Evolutionary conservation across 1,284 basidiomycete genomes (phyloP).

Genomic region (Puccinia triticina): DNA sequence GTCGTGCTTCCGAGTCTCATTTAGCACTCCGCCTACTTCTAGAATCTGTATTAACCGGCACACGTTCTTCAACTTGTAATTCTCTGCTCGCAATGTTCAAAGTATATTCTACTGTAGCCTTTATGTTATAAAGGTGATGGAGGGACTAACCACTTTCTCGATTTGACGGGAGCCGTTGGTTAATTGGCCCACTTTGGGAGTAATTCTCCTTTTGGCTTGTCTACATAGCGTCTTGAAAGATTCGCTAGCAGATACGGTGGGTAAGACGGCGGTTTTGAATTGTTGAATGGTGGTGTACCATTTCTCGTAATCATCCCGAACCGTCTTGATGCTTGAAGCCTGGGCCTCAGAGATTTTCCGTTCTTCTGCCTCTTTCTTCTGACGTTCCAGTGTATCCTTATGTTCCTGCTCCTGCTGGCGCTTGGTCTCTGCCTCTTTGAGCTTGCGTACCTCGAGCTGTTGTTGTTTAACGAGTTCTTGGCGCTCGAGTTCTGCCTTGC

Average conservation of each 20-base stretch:
- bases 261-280: constrained; percentile 76
- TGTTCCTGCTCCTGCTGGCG: constrained; percentile 12
- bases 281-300: constrained; percentile 46
- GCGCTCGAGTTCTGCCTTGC: constrained; percentile 36
- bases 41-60: constrained; percentile 32
- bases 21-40: constrained; percentile 29
- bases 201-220: constrained; percentile 77
- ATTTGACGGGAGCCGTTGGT: constrained; percentile 78
- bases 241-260: constrained; percentile 70
- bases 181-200: constrained; percentile 86
- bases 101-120: constrained; percentile 56
- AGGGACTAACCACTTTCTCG: constrained; percentile 69
- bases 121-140: constrained; percentile 58
- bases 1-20: constrained; percentile 58
- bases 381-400: constrained; percentile 13
- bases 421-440: constrained; percentile 12
- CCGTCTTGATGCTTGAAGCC: not conserved
- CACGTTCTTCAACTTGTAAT: constrained; percentile 52
- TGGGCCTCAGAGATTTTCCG: not conserved
- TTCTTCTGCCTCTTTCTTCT: constrained; percentile 41
- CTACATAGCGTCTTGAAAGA: constrained; percentile 63
- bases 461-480: constrained; percentile 32
- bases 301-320: constrained; percentile 31
- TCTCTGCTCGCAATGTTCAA: constrained; percentile 55
- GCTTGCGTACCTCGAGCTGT: constrained; percentile 26